Conservation (phyloP, 306 rosid species). For the Ceratonia siliqua region DNA sequence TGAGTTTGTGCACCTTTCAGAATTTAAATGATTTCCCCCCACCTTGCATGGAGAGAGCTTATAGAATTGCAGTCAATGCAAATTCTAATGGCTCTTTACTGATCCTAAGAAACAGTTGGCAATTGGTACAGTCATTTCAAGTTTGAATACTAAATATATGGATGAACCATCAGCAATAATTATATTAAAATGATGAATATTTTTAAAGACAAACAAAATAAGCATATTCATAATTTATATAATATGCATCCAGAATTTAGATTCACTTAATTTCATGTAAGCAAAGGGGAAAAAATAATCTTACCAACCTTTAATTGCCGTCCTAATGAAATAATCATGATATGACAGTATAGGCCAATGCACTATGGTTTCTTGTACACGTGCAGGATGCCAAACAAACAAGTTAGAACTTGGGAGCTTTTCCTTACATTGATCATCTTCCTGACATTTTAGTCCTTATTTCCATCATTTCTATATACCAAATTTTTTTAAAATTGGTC, state of each 20-base stretch:
- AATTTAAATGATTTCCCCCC: slow-evolving; percentile 15
- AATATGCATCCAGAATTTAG: background rate
- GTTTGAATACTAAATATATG: background rate
- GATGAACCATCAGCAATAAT: background rate
- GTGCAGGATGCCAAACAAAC: background rate
- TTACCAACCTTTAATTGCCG: background rate
- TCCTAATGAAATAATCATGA: background rate
- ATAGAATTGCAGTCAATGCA: slow-evolving; percentile 4
- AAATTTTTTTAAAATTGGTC: background rate
- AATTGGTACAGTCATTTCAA: background rate
- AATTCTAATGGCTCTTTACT: background rate
- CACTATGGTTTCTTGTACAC: slow-evolving; percentile 12
- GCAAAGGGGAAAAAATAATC: background rate
- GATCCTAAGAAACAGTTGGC: background rate
- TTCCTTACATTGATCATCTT: background rate
- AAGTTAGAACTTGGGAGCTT: background rate
- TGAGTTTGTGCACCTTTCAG: background rate
- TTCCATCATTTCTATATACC: background rate
- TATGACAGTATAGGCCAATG: background rate
- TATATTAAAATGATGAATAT: background rate
- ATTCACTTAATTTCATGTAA: background rate
- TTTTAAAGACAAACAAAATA: background rate
- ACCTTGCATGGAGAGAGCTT: background rate
- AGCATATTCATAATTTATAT: background rate
- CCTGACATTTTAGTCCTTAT: background rate